These are phyloP conservation scores for Acanthamoeba quina DNA, from an alignment of 208 protist genomes.

Conservation along the genomic window DNA sequence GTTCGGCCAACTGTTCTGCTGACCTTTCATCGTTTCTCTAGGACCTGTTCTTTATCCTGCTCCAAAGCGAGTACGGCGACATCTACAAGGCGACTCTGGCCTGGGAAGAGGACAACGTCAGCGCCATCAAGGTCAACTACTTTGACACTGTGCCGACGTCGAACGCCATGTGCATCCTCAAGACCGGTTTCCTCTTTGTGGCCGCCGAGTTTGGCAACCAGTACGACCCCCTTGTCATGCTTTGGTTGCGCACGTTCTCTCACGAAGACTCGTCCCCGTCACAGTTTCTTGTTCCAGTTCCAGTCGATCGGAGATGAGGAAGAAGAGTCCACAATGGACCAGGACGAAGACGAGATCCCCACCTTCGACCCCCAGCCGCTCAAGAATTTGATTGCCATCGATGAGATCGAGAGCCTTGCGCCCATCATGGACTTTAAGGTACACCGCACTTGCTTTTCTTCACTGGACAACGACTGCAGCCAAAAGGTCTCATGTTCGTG, in stretches of 20 bases:
- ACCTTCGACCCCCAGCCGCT: constrained; percentile 86
- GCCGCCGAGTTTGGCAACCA: constrained; percentile 97
- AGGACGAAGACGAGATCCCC: constrained; percentile 56
- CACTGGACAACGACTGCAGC: background rate
- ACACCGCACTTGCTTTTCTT: background rate
- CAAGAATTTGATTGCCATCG: constrained; percentile 88
- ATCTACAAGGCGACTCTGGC: constrained; percentile 96
- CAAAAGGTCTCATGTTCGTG: background rate
- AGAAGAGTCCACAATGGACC: constrained; percentile 78
- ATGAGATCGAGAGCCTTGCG: constrained; percentile 89
- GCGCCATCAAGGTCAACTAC: constrained; percentile 94
- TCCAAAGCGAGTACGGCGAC: constrained; percentile 98
- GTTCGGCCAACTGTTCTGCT: background rate
- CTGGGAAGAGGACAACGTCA: constrained; percentile 90
- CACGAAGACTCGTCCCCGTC: background rate
- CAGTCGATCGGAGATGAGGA: constrained; percentile 90
- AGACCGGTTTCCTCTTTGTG: constrained; percentile 96
- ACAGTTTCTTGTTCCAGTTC: constrained; percentile 92
- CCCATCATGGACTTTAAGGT: constrained; percentile 90
- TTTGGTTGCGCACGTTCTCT: background rate
- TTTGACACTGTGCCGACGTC: constrained; percentile 98
- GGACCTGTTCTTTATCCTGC: constrained; percentile 95
- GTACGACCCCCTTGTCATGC: constrained; percentile 67
- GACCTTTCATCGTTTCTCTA: background rate
- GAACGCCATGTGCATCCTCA: constrained; percentile 94